Conservation (phyloP, 2,329 filamentous ascomycete genomes). For the Pseudogymnoascus sp. region DNA sequence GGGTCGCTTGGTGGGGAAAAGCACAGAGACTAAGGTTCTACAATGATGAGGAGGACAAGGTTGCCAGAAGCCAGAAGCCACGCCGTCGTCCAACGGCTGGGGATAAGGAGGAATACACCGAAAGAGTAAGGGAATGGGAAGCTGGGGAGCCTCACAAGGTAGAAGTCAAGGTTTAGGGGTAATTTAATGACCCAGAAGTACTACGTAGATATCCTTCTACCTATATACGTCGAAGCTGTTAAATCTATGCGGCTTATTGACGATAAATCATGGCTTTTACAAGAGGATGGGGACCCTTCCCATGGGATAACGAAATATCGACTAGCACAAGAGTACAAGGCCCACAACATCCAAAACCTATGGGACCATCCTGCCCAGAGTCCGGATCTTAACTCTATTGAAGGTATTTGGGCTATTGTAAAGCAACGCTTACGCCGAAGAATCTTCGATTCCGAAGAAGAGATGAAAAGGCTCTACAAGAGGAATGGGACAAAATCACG, state of each 20-base stretch:
- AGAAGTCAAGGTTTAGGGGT: not conserved
- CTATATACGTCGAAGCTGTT: constrained; percentile 11
- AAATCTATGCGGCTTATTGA: constrained; percentile 9
- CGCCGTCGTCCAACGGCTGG: not conserved
- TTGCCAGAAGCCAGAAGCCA: constrained; percentile 13
- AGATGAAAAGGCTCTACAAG: constrained; percentile 11
- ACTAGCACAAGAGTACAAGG: constrained; percentile 11
- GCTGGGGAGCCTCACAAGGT: constrained; percentile 10
- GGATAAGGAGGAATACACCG: constrained; percentile 8
- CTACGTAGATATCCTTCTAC: constrained; percentile 10
- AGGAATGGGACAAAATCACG: constrained; percentile 14
- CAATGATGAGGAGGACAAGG: constrained; percentile 12
- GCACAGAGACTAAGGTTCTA: constrained; percentile 14
- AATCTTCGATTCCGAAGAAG: constrained; percentile 14
- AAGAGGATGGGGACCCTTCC: not conserved
- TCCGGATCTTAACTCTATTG: constrained; percentile 13
- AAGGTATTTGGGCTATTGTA: constrained; percentile 13
- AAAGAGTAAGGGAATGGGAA: constrained; percentile 10
- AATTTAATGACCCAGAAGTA: constrained; percentile 14
- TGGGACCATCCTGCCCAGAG: constrained; percentile 1
- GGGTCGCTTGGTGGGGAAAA: constrained; percentile 13
- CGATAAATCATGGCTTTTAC: constrained; percentile 12
- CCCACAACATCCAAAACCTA: constrained; percentile 6
- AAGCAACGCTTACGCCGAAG: constrained; percentile 11
- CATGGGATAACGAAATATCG: constrained; percentile 13